Evolutionary conservation across 2,329 filamentous ascomycete genomes (phyloP), one percentile per base, ranked within the genome.

Genomic region (Coniella lustricola): DNA sequence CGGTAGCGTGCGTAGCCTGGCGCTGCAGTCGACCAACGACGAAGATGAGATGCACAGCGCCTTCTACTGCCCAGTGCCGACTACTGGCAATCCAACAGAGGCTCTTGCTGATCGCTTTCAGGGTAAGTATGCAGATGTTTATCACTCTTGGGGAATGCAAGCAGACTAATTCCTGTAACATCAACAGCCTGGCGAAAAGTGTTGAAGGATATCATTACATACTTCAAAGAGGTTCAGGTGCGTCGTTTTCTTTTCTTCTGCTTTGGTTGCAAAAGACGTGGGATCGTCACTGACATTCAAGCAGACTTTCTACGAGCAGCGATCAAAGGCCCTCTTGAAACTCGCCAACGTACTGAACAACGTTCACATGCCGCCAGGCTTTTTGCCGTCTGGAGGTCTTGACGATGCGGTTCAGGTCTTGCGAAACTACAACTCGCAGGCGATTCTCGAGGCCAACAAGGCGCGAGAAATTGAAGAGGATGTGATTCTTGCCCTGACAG

Each of bases 201-300:
- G 13, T 77, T 98, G 46, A 97, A 97, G 65, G 90, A 96, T 57
- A 75, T 97, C 38, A 95, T 97, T 56, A 73, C 86, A 49, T 97
- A 95, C 65, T 97, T 96, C 64, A 84, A 88, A 59, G 93, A 97
- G 64, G 82, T 97, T 40, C 89, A 95, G 38, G 38, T 41, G 7
- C 9, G 38, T 31, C 4, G n/a, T 8, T 3, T n/a, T n/a, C 4
- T 21, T 25, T n/a, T 22, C 13, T 3, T 38, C 18, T 34, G 16
- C 12, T 9, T n/a, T 7, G n/a, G 3, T 3, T 5, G 3, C 20
- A 22, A 3, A 3, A n/a, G 10, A 3, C 7, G 9, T 13, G 3
- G n/a, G 20, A 21, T 41, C 10, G 29, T 22, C 4, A 41, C 10
- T 29, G 2, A 14, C 4, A 4, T 9, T 12, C 12, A 9, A 41